Percentiles rank a stretch among this genome's conserved stretches.
These are phyloP conservation scores for Corrigiola litoralis DNA, from an alignment of 179 eudicot species.

Conservation along the genomic window DNA sequence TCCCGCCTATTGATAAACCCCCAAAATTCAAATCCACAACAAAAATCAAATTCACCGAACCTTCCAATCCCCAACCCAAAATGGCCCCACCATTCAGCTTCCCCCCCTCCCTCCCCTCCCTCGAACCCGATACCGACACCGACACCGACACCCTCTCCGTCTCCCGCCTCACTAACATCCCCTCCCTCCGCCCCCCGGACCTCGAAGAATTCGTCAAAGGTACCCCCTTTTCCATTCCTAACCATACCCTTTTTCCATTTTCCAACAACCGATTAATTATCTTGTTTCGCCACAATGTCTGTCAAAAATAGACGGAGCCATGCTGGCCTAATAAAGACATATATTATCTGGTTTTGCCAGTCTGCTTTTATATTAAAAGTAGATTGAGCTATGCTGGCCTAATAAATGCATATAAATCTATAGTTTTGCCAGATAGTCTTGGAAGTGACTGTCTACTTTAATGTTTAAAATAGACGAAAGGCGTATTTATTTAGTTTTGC, in stretches of 20 bases:
- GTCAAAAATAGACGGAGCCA: too few species aligned
- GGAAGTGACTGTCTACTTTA: too few species aligned
- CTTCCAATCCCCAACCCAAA: background rate
- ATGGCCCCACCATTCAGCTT: conserved; percentile 81
- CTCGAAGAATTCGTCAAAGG: conserved; percentile 97
- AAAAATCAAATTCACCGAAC: background rate
- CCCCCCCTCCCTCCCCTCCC: conserved; percentile 54
- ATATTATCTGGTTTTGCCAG: too few species aligned
- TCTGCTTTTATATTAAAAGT: too few species aligned
- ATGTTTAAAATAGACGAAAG: too few species aligned
- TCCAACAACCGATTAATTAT: conserved; percentile 30
- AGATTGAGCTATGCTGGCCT: too few species aligned
- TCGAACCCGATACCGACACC: conserved; percentile 34
- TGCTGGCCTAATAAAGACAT: too few species aligned
- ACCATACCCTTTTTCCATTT: background rate
- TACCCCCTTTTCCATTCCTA: background rate
- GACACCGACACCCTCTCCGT: conserved; percentile 17
- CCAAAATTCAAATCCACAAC: conserved; percentile 15
- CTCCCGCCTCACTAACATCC: conserved; percentile 24
- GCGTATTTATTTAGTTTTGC: too few species aligned
- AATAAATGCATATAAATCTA: too few species aligned
- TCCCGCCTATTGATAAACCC: conserved; percentile 27
- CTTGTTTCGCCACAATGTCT: background rate
- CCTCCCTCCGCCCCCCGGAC: conserved; percentile 64
- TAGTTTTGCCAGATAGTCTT: too few species aligned